phyloP scores from a whole-genome alignment of 2,329 filamentous ascomycete genomes.

The Tolypocladium tropicale region DNA sequence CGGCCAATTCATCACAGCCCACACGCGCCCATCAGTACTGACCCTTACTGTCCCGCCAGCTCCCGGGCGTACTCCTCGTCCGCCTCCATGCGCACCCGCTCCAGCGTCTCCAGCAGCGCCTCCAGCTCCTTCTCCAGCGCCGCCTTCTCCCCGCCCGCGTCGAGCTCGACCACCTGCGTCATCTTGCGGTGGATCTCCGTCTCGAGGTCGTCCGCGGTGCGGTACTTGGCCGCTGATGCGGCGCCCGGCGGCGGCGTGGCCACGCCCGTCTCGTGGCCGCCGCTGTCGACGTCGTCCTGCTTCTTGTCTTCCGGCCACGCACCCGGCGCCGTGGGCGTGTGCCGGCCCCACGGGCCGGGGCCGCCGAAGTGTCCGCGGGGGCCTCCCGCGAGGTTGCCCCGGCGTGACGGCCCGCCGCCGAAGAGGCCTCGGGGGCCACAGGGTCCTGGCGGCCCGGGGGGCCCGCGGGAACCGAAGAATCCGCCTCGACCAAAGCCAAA shows the following conservation, averaged over 20 bases:
- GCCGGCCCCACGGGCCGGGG: not conserved
- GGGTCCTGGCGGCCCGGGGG: not conserved
- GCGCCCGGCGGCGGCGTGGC: conserved; percentile 10
- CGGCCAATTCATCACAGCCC: not conserved
- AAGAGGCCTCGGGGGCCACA: not conserved
- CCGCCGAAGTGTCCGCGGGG: not conserved
- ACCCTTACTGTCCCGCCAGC: conserved; percentile 16
- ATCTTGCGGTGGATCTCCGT: conserved; percentile 20
- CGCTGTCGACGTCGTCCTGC: conserved; percentile 6
- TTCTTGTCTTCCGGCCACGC: conserved; percentile 23
- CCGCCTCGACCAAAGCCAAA: not conserved
- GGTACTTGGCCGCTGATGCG: conserved; percentile 24
- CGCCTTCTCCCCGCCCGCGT: conserved; percentile 9
- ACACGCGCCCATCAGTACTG: too few species aligned
- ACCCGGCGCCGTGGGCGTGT: conserved; percentile 13
- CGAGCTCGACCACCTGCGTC: conserved; percentile 12
- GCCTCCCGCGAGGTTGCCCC: not conserved
- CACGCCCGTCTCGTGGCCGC: conserved; percentile 1
- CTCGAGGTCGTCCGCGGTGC: conserved; percentile 22
- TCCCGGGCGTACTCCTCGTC: conserved; percentile 37
- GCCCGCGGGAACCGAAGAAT: not conserved
- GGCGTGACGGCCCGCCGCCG: not conserved
- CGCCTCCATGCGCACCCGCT: conserved; percentile 29
- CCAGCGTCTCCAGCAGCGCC: conserved; percentile 25
- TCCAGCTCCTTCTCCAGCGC: conserved; percentile 25